Evolutionary conservation across 2,329 filamentous ascomycete genomes (phyloP), one percentile per base, ranked within the genome.

Genomic region (Trichoderma sp.): DNA sequence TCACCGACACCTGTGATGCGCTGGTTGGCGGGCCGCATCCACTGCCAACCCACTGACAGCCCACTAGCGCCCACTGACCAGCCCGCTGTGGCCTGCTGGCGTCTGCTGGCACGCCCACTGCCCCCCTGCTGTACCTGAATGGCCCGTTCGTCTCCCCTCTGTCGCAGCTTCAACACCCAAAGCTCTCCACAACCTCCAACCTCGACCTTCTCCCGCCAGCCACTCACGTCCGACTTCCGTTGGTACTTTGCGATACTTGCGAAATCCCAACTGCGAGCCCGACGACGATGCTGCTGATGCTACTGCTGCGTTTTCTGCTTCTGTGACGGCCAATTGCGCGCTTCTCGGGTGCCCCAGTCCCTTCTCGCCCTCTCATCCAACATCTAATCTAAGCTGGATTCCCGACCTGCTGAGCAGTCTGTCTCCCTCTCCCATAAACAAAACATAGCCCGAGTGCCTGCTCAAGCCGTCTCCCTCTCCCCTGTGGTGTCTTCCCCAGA

Each of bases 1-100:
- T 72, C 71, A 72, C 71, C 71, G 71, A 72, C 71, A 72, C 70
- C 70, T 71, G 70, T 63, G 61, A 66, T 67, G 51, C 70, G 61
- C 70, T 72, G 71, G 66, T 70, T 72, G 66, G 71, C 61, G 70
- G 70, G 70, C 56, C 70, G 34, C 69, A 47, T 58, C 56, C 57
- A 61, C 66, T 61, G 56, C 12, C 43, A 61, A 39, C 30, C 32
- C 47, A 53, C 47, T 53, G 47, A 53, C 47, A 53, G 47, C 60
- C 60, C 69, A 65, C 60, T 43, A 36, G 57, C 57, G 39, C 28
- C 67, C 67, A 62, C 67, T 70, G 53, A n/a, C 34, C 30, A 58
- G 67, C 67, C 26, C 30, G 32, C 57, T 60, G 57, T 53, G 57
- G 47, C 30, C 66, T 36, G 34, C 34, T 36, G 34, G 34, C 34